These are phyloP conservation scores for Penicillium soppii DNA, from an alignment of 495 filamentous ascomycete genomes.

Conservation along the genomic window DNA sequence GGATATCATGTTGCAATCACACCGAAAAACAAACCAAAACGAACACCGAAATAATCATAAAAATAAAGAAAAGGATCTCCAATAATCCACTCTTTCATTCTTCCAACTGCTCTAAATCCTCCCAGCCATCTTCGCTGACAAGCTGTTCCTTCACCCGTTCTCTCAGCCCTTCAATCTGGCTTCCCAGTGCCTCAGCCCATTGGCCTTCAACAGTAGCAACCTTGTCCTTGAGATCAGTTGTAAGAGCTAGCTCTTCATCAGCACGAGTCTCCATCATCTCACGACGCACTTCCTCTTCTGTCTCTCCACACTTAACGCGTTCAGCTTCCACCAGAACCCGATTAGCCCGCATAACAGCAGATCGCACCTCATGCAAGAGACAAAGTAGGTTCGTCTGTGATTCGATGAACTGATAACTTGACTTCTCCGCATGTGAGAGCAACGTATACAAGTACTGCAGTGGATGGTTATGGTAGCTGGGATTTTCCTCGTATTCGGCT, in stretches of 20 bases:
- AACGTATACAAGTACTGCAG: slow-evolving; percentile 85
- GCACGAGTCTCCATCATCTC: slow-evolving; percentile 60
- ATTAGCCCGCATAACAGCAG: slow-evolving; percentile 64
- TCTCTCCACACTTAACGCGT: slow-evolving; percentile 56
- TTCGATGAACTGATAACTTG: slow-evolving; percentile 95
- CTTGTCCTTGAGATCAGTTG: slow-evolving; percentile 88
- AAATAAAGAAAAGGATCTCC: slow-evolving; percentile 13
- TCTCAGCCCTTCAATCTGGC: slow-evolving; percentile 53
- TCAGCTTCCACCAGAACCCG: slow-evolving; percentile 56
- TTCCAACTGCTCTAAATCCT: slow-evolving; percentile 56
- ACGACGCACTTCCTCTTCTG: slow-evolving; percentile 44
- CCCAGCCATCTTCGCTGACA: slow-evolving; percentile 69
- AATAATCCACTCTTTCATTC: slow-evolving; percentile 5
- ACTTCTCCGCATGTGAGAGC: slow-evolving; percentile 82
- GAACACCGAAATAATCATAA: slow-evolving; percentile 14
- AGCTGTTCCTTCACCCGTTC: slow-evolving; percentile 64
- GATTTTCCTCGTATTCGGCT: slow-evolving; percentile 82
- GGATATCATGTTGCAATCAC: slow-evolving; percentile 28
- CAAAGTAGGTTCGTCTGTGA: slow-evolving; percentile 91
- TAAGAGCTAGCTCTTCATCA: slow-evolving; percentile 67
- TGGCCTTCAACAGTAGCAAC: slow-evolving; percentile 86
- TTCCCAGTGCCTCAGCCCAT: slow-evolving; percentile 70
- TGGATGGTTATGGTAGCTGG: slow-evolving; percentile 71
- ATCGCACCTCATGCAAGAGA: slow-evolving; percentile 87
- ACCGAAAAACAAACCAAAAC: too few relatives aligned